Base-by-base conservation (phyloP, 352 stramenopile genomes). In the Peronospora farinosa region DNA sequence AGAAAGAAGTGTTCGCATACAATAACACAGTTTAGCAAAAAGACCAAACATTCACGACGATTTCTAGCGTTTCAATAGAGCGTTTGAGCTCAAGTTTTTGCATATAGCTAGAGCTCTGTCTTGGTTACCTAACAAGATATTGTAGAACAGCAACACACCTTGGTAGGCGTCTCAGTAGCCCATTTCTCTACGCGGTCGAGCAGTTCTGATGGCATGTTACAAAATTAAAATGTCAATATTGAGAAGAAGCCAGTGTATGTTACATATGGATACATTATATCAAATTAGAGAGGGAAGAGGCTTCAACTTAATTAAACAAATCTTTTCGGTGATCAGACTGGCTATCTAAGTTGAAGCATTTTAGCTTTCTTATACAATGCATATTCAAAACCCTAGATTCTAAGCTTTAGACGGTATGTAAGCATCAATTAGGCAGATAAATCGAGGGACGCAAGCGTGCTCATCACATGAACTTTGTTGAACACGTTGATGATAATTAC, bases 121-220 rank as follows among this genome's bases (percentile, higher is more conserved):
- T 39, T 19, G 2, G 8, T 28, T 54, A 43, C 9, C 60, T 47
- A 47, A 51, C 0, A 15, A 39, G 12, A 19, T 38, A 54, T 31
- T 13, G 23, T 5, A 10, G 15, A 17, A 5, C 11, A 1, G 1
- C 10, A 28, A 47, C 36, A 12, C 19, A 85, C 79, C 67, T 78
- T 79, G 16, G 67, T 62, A 21, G 79, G 76, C 15, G 74, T 78
- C 65, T 90, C 77, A n/a, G 68, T 63, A 13, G 76, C 72, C 79
- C 79, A 90, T 74, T 75, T 77, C 65, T 83, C 75, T 17, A 90
- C 47, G 42, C 76, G 75, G 59, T 84, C 67, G 0, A 90, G 72
- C 49, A 90, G 72, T 51, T 85, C 74, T 7, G 74, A 88, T 48
- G 79, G 70, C 78, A 88, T 88, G 10, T 21, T 47, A 11, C 21